A percentile compares a stretch with the other conserved stretches of the same genome.
Conservation (phyloP, 2,329 filamentous ascomycete genomes). For the Fusarium concolor region DNA sequence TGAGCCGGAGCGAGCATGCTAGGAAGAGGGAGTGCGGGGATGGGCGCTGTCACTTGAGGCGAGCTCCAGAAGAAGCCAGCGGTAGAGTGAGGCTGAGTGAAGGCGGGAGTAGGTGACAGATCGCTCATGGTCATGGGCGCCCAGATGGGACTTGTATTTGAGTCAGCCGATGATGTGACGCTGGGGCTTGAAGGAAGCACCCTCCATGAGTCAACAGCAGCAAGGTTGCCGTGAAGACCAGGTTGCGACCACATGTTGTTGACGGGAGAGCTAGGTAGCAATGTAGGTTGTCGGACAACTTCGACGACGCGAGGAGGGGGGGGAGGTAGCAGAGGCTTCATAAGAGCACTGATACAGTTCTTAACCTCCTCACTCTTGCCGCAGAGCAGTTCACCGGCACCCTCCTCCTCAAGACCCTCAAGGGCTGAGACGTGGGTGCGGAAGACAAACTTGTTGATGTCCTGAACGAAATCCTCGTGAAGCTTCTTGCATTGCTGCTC, state of each 20-base stretch:
- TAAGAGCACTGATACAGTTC: slow-evolving; percentile 82
- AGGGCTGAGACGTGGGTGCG: slow-evolving; percentile 88
- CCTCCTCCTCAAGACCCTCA: slow-evolving; percentile 96
- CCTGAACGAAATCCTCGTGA: slow-evolving; percentile 95
- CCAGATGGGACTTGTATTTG: slow-evolving; percentile 78
- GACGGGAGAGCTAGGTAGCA: slow-evolving; percentile 84
- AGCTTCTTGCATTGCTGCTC: slow-evolving; percentile 96
- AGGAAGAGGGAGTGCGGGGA: slow-evolving; percentile 82
- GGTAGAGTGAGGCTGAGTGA: slow-evolving; percentile 77
- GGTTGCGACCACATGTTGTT: slow-evolving; percentile 85
- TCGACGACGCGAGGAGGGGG: slow-evolving; percentile 91
- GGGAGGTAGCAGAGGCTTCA: slow-evolving; percentile 87
- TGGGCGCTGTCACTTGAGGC: slow-evolving; percentile 77
- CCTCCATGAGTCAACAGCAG: slow-evolving; percentile 86
- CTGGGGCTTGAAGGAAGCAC: slow-evolving; percentile 90
- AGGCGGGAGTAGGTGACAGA: slow-evolving; percentile 83
- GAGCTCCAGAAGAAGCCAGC: slow-evolving; percentile 83
- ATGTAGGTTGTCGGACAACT: slow-evolving; percentile 84
- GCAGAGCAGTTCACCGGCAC: slow-evolving; percentile 90
- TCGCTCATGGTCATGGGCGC: slow-evolving; percentile 80
- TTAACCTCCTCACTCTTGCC: slow-evolving; percentile 96
- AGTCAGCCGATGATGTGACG: slow-evolving; percentile 79
- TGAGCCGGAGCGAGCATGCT: slow-evolving; percentile 83
- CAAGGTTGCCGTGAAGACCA: slow-evolving; percentile 71
- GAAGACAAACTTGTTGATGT: slow-evolving; percentile 97